Evolutionary conservation across 2,329 filamentous ascomycete genomes (phyloP), one percentile per base, ranked within the genome.

Genomic region (Dactylellina cionopaga): DNA sequence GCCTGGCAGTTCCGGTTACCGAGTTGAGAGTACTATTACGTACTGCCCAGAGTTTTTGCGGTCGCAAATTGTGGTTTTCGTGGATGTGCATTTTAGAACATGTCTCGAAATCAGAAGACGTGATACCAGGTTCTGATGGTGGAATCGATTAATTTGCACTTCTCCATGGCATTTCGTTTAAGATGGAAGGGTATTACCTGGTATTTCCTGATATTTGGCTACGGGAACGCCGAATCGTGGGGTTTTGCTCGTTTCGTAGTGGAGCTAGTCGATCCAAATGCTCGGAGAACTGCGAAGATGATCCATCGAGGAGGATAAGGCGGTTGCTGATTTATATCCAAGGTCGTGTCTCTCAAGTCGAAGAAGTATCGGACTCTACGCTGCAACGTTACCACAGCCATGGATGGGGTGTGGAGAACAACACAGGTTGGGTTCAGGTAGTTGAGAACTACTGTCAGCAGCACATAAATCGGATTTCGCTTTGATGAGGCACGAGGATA

Each of bases 51-150:
- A 31, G 10, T 19, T 54, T 37, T 2, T 27, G 29, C 15, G 15
- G 13, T 10, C 52, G 44, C 44, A 44, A 33, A 52, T 24, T 10
- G 4, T 24, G 19, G 24, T 63, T 44, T 52, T 22, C 22, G 27
- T 55, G 51, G 22, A 13, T 29, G 17, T 15, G 49, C 15, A 55
- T 55, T 41, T 41, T 41, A 25, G 35, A 55, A 13, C 13, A 25
- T 55, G 5, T 39, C n/a, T n/a, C n/a, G n/a, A n/a, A n/a, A 22
- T 19, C 22, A 31, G 39, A 66, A 66, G 51, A 39, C 43, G 51
- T 66, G 62, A 49, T 66, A 11, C 41, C 29, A 43, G 51, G 62
- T 58, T 58, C 58, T 51, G 37, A 66, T 66, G 62, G 43, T 66
- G 62, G 44, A 44, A n/a, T n/a, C n/a, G n/a, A n/a, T n/a, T n/a